phyloP scores from a whole-genome alignment of 495 filamentous ascomycete genomes.

The Pyrenula aspistea region DNA sequence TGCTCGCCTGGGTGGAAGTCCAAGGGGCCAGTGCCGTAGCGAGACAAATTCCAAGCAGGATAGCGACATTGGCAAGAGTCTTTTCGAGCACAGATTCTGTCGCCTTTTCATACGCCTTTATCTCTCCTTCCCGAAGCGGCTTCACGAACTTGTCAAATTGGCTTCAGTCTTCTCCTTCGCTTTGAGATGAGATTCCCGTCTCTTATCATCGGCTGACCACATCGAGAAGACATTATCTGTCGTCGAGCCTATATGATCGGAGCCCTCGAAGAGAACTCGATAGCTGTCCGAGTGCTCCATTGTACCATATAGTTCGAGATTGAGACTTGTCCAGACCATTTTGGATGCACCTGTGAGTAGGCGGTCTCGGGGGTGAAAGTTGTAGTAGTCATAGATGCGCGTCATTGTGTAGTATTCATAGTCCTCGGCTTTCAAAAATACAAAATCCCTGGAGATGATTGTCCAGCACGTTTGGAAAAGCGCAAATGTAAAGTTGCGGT shows the following conservation, averaged over 20 bases:
- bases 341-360: neutral
- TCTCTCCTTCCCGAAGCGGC: neutral
- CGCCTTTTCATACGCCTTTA: constrained; percentile 1
- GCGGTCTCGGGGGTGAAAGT: neutral
- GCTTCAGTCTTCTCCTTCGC: neutral
- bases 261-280: neutral
- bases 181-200: neutral
- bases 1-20: neutral
- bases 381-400: neutral
- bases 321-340: neutral
- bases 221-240: neutral
- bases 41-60: constrained; percentile 28
- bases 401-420: neutral
- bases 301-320: neutral
- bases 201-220: neutral
- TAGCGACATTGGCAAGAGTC: constrained; percentile 34
- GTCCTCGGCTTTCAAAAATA: neutral
- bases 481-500: constrained; percentile 1
- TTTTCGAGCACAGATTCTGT: constrained; percentile 1
- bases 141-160: neutral
- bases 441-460: neutral
- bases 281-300: neutral
- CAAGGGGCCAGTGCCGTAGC: constrained; percentile 11
- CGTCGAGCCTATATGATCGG: neutral
- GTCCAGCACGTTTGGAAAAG: constrained; percentile 1